These are phyloP conservation scores for Russula sp. DNA, from an alignment of 768 basidiomycete species.

Conservation along the genomic window DNA sequence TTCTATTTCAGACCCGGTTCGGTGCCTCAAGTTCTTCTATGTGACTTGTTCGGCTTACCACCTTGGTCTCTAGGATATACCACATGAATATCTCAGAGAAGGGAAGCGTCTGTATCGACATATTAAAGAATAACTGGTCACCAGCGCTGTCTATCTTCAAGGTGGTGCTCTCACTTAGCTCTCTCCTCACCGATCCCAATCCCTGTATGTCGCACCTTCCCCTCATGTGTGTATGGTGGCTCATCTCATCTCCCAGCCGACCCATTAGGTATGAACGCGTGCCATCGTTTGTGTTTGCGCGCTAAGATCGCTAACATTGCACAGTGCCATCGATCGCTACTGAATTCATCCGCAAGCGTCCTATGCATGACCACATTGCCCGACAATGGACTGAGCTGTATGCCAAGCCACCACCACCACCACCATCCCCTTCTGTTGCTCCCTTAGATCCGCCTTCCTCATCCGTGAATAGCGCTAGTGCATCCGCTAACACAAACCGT, in stretches of 20 bases:
- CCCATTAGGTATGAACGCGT: slow-evolving; percentile 16
- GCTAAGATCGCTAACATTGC: background rate
- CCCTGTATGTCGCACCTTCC: slow-evolving; percentile 51
- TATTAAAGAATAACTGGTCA: slow-evolving; percentile 91
- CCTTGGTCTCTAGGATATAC: slow-evolving; percentile 52
- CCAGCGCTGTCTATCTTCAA: slow-evolving; percentile 92
- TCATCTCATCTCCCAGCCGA: slow-evolving; percentile 14
- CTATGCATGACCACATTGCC: slow-evolving; percentile 35
- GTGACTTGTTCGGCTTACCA: slow-evolving; percentile 1
- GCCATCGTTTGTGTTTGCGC: background rate
- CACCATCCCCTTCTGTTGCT: background rate
- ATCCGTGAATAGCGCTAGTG: background rate
- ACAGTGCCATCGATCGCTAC: slow-evolving; percentile 29
- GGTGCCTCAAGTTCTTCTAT: slow-evolving; percentile 22
- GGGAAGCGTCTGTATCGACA: slow-evolving; percentile 80
- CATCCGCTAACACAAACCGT: background rate
- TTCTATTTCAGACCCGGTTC: slow-evolving; percentile 67
- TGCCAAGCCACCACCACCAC: slow-evolving; percentile 20
- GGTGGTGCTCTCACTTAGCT: slow-evolving; percentile 88
- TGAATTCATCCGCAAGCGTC: slow-evolving; percentile 27
- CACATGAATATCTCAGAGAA: slow-evolving; percentile 86
- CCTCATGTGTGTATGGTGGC: background rate
- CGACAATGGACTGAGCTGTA: slow-evolving; percentile 33
- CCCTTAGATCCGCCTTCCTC: background rate
- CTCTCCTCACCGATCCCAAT: slow-evolving; percentile 90